Conservation (phyloP, 2,329 filamentous ascomycete species). For the Penicillium sp. region DNA sequence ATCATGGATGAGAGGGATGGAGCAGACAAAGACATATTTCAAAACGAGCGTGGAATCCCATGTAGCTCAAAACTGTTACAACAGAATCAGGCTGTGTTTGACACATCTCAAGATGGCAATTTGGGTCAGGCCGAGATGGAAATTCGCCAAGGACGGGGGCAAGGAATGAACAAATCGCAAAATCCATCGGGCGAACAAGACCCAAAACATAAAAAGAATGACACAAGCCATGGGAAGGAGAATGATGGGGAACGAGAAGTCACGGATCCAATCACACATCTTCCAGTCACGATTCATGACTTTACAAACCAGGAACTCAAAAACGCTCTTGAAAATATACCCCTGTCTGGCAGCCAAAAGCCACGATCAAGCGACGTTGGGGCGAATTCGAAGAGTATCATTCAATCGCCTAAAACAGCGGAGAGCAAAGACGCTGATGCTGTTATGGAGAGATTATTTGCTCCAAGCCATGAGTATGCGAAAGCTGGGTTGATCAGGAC, state of each 20-base stretch:
- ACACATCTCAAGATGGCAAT: constrained; percentile 1
- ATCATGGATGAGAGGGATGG: constrained; percentile 1
- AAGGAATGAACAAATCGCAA: not conserved
- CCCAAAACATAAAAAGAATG: constrained; percentile 1
- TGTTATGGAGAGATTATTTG: constrained; percentile 1
- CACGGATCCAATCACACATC: constrained; percentile 1
- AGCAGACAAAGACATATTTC: constrained; percentile 1
- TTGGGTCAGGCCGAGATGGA: not conserved
- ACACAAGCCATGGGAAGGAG: constrained; percentile 3
- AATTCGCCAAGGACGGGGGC: not conserved
- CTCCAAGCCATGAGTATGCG: constrained; percentile 1
- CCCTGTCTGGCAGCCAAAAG: constrained; percentile 1
- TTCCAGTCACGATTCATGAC: constrained; percentile 2
- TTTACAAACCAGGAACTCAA: constrained; percentile 2
- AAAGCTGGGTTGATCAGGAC: constrained; percentile 1
- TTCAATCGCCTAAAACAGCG: not conserved
- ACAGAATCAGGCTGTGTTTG: constrained; percentile 2
- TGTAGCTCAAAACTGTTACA: not conserved
- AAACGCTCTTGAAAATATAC: constrained; percentile 2
- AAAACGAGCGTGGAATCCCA: not conserved
- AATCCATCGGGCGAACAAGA: constrained; percentile 1
- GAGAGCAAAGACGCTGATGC: not conserved
- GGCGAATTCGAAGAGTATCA: constrained; percentile 1
- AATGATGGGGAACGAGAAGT: constrained; percentile 2
- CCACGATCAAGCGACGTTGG: constrained; percentile 1